A percentile compares a stretch with the other conserved stretches of the same genome.
Evolutionary conservation across 2,329 filamentous ascomycete species (phyloP).

Genomic region (Calycina herbarum): DNA sequence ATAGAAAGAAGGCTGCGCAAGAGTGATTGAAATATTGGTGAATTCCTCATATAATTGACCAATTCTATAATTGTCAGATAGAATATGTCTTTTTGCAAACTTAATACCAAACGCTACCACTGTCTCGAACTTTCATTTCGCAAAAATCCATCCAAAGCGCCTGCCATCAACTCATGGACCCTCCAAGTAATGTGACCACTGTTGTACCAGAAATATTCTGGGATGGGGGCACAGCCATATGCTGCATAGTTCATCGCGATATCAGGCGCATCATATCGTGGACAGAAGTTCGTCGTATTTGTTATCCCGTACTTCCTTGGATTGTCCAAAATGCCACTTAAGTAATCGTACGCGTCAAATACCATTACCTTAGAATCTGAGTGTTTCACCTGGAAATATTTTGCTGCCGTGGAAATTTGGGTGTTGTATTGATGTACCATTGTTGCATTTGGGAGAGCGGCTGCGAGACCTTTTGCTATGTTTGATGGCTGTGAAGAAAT

Average conservation of each 20-base stretch:
- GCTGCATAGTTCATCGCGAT: constrained; percentile 43
- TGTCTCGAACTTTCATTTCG: background rate
- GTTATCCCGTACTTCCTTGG: constrained; percentile 44
- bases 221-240: constrained; percentile 47
- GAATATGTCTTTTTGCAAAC: too few species aligned
- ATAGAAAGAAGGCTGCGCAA: too few species aligned
- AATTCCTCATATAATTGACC: too few species aligned
- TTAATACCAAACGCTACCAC: too few species aligned
- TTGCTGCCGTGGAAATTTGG: constrained; percentile 35
- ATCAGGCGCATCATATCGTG: constrained; percentile 47
- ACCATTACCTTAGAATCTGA: constrained; percentile 41
- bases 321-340: constrained; percentile 46
- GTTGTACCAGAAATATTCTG: constrained; percentile 50
- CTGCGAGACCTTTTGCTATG: constrained; percentile 33
- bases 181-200: constrained; percentile 47
- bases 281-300: constrained; percentile 48
- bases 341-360: constrained; percentile 46
- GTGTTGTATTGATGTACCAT: constrained; percentile 48
- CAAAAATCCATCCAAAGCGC: constrained; percentile 28
- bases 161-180: constrained; percentile 43
- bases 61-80: too few species aligned
- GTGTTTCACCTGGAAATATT: constrained; percentile 29
- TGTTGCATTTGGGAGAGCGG: constrained; percentile 46
- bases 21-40: too few species aligned
- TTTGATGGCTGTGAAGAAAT: constrained; percentile 26